Evolutionary conservation across 2,329 filamentous ascomycete genomes (phyloP), one percentile per base, ranked within the genome.

Genomic region (Colletotrichum sp.): DNA sequence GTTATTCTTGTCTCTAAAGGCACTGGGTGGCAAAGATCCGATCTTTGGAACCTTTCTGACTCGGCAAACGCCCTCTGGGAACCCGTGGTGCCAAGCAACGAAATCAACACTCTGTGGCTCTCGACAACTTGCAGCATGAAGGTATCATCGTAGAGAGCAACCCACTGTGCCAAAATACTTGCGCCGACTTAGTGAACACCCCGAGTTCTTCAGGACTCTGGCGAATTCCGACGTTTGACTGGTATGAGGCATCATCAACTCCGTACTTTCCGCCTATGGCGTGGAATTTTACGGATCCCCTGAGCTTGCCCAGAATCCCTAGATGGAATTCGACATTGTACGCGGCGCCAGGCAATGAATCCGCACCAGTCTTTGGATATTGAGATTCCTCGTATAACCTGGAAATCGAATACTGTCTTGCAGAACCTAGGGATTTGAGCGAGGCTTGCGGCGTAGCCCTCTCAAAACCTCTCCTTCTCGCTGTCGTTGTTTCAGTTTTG

Each of bases 91-190:
- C 69, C 71, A 15, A 39, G 16, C 7, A 32, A 60, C 32, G 15
- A 69, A n/a, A n/a, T 32, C 3, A 75, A 76, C 36, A 55, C 28
- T 5, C 16, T 76, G 13, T 70, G 73, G 72, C 55, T 72, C 22
- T 63, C 71, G 2, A 71, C 75, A 4, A 22, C 34, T 4, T 68
- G 71, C 27, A 63, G 52, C 2, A 44, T 60, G 28, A 39, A 28
- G 66, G 64, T 3, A 36, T 11, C 12, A 59, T 71, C 25, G 13
- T 30, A n/a, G 27, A 44, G 34, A 52, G 19, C 19, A 19, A 32
- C 4, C 28, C 36, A 12, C 6, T 32, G 1, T 70, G 60, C 60
- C 1, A 64, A 7, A 64, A 7, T 22, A 64, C 19, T 4, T 39
- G 52, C 22, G 25, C 6, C 25, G 12, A 1, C 52, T 27, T 27